phyloP scores from a whole-genome alignment of 345 rosid genomes.

The Eucalyptus sideroxylon region DNA sequence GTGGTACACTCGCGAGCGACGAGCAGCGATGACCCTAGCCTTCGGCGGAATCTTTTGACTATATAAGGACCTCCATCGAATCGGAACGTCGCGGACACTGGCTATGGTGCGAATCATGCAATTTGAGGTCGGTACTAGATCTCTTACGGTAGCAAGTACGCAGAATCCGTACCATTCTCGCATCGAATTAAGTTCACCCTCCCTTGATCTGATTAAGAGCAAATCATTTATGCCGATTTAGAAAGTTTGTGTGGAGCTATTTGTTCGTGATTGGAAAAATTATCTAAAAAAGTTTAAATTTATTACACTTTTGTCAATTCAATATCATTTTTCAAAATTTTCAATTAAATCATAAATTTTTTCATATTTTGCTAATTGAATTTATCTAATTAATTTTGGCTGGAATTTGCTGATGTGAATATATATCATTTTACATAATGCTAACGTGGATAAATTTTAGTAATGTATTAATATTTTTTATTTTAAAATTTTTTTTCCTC shows the following conservation, averaged over 20 bases:
- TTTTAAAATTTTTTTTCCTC: too few species aligned
- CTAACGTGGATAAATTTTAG: fast-evolving
- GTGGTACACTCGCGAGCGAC: not conserved
- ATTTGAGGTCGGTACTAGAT: not conserved
- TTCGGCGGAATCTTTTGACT: not conserved
- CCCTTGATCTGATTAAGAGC: not conserved
- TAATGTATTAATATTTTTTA: too few species aligned
- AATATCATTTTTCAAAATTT: fast-evolving
- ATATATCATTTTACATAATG: fast-evolving
- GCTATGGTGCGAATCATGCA: not conserved
- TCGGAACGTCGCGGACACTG: not conserved
- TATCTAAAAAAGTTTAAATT: not conserved
- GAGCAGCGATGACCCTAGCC: not conserved
- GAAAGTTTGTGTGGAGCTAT: not conserved
- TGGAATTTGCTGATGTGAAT: fast-evolving
- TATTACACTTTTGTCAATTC: fast-evolving
- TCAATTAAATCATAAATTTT: fast-evolving
- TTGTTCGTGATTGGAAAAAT: not conserved
- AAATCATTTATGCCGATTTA: not conserved
- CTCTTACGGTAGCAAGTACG: not conserved
- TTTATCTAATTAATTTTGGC: fast-evolving
- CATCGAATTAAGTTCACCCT: not conserved
- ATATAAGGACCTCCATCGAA: not conserved
- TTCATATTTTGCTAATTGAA: too few species aligned
- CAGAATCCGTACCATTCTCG: not conserved